Evolutionary conservation across 345 rosid species (phyloP), one percentile per base, ranked within the genome.

Genomic region (Camelina neglecta): DNA sequence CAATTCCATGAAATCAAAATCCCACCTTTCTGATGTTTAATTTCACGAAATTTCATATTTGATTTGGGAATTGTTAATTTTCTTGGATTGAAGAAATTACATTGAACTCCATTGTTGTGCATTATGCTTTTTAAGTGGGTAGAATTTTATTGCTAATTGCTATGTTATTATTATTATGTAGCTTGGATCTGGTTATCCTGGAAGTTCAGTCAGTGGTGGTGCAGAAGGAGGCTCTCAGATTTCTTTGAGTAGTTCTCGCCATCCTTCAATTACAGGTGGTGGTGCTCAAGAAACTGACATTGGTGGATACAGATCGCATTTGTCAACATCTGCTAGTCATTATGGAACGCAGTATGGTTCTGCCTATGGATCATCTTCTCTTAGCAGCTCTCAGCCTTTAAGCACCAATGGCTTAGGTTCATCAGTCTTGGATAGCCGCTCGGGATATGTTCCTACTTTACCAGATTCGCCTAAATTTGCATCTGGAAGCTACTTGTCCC

Each of bases 401-500:
- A 86, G 71, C 74, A 73, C 81, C 48, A 88, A 86, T 77, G 86
- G 79, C 23, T 72, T 85, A 61, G 88, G 85, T 69, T 57, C 83
- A 53, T 81, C 93, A 16, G 82, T 82, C 69, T 66, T 92, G 78
- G 99, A 90, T 51, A 85, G 81, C 69, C 96, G 92, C 66, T 82
- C 90, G 4, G 85, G 83, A 74, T 95, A 92, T 80, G 66, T 86
- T 33, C 86, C 96, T 24, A 73, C 88, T 67, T 24, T 85, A 18
- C 55, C 88, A 11, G 93, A 89, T 74, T 92, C 99, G 23, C 97
- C 99, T 0, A 94, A 92, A 75, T 92, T 81, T 85, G 75, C 84
- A 60, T 76, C 97, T 63, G 81, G 86, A 62, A 92, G 87, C 48
- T 92, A 89, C 72, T 61, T 88, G 64, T 76, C 97, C 56, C 81